phyloP scores from a whole-genome alignment of 1,284 basidiomycete genomes.

The Trametes versicolor region DNA sequence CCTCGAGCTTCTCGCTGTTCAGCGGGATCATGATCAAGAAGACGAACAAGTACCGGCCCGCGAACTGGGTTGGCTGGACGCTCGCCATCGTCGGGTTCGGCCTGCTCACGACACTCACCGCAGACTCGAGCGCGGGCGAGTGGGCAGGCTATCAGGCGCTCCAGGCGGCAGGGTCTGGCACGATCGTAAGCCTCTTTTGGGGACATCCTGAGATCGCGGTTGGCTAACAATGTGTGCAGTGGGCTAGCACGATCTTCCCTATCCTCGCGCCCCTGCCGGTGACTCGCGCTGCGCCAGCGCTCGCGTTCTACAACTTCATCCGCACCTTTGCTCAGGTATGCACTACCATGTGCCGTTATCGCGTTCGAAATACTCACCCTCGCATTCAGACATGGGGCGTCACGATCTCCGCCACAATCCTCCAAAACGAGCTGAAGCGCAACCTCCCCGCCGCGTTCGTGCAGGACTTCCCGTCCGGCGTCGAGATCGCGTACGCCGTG shows the following conservation, averaged over 20 bases:
- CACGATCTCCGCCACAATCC: constrained; percentile 48
- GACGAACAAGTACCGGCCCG: constrained; percentile 41
- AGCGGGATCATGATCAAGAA: constrained; percentile 36
- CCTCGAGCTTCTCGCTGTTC: constrained; percentile 39
- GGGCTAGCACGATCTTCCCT: constrained; percentile 43
- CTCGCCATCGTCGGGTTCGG: constrained; percentile 45
- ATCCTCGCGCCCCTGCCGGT: constrained; percentile 48
- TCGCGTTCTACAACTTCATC: constrained; percentile 46
- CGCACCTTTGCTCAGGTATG: constrained; percentile 42
- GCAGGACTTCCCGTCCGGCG: constrained; percentile 43
- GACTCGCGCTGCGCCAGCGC: constrained; percentile 40
- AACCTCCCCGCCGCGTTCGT: constrained; percentile 48
- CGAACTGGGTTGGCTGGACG: constrained; percentile 41
- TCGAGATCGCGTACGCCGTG: constrained; percentile 49
- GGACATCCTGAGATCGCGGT: constrained; percentile 6
- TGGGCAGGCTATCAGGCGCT: constrained; percentile 43
- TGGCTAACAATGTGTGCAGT: constrained; percentile 24
- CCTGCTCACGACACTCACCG: constrained; percentile 38
- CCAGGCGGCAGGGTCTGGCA: constrained; percentile 36
- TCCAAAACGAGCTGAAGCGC: constrained; percentile 50
- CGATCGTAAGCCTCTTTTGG: constrained; percentile 32
- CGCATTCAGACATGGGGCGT: constrained; percentile 49
- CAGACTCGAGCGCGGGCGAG: constrained; percentile 37
- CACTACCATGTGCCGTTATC: not conserved
- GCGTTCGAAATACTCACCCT: not conserved